A percentile compares a stretch with the other conserved stretches of the same genome.
These are phyloP conservation scores for Plenodomus tracheiphilus DNA, from an alignment of 2,329 filamentous ascomycete species.

Conservation along the genomic window DNA sequence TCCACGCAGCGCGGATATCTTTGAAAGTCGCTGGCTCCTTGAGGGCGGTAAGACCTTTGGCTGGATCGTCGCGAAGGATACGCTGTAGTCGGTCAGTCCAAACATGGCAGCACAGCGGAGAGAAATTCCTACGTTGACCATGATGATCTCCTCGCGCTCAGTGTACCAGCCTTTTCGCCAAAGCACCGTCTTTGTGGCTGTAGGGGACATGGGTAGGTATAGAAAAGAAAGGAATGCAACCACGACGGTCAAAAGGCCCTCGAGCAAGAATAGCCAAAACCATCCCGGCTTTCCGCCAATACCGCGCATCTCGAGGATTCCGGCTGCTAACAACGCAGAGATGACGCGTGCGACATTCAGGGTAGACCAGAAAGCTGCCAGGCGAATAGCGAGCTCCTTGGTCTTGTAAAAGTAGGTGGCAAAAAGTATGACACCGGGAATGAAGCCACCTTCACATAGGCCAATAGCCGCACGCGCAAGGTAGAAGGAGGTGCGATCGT, in stretches of 20 bases:
- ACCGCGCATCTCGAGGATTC: conserved; percentile 56
- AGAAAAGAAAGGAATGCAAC: conserved; percentile 35
- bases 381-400: conserved; percentile 66
- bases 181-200: conserved; percentile 38
- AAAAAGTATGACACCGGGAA: conserved; percentile 66
- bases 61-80: conserved; percentile 59
- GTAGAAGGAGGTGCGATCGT: conserved; percentile 49
- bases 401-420: conserved; percentile 76
- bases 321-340: conserved; percentile 59
- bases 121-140: conserved; percentile 56
- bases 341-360: conserved; percentile 60
- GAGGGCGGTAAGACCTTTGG: conserved; percentile 61
- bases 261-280: conserved; percentile 58
- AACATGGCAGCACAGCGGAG: not conserved
- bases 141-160: conserved; percentile 68
- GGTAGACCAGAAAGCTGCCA: conserved; percentile 72
- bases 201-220: conserved; percentile 56
- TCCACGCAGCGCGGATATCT: conserved; percentile 55
- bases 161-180: conserved; percentile 65
- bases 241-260: conserved; percentile 35
- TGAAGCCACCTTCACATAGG: conserved; percentile 55
- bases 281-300: conserved; percentile 55
- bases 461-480: conserved; percentile 48
- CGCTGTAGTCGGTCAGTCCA: conserved; percentile 27
- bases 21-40: conserved; percentile 54